These are phyloP conservation scores for Podila epigama DNA, from an alignment of 192 early-diverging fungal genomes.

Conservation along the genomic window DNA sequence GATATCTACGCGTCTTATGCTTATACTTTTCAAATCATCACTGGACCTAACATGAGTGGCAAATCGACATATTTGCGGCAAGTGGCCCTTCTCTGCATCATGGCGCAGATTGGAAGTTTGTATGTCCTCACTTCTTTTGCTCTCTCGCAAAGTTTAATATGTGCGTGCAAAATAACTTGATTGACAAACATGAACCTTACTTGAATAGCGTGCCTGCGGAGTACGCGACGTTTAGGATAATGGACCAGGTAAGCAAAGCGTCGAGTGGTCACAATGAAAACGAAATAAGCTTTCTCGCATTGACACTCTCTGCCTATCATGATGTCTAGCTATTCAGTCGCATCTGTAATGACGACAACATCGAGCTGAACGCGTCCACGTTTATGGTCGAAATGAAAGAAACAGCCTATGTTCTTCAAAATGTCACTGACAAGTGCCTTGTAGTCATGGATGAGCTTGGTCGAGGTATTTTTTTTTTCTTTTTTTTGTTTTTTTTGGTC, in stretches of 20 bases:
- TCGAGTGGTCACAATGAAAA: no score
- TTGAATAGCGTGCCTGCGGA: slow-evolving; percentile 77
- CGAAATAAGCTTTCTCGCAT: neutral
- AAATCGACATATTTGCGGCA: slow-evolving; percentile 89
- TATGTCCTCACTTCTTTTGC: no score
- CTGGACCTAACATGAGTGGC: slow-evolving; percentile 94
- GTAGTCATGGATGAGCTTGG: slow-evolving; percentile 95
- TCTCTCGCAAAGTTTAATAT: no score
- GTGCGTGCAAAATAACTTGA: no score
- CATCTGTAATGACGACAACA: slow-evolving; percentile 74
- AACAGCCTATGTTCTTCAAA: slow-evolving; percentile 80
- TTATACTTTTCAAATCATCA: slow-evolving; percentile 77
- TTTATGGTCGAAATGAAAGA: slow-evolving; percentile 93
- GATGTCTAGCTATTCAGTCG: slow-evolving; percentile 69
- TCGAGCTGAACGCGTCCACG: slow-evolving; percentile 69
- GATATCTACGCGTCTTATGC: slow-evolving; percentile 64
- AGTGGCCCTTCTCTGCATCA: slow-evolving; percentile 75
- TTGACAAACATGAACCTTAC: neutral
- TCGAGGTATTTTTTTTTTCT: slow-evolving; percentile 46
- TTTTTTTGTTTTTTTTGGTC: neutral
- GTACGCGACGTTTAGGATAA: slow-evolving; percentile 75
- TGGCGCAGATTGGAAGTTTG: slow-evolving; percentile 90
- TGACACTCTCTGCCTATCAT: neutral
- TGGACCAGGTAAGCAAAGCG: slow-evolving; percentile 53
- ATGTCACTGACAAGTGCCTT: slow-evolving; percentile 71